These are phyloP conservation scores for Peronospora tabacina DNA, from an alignment of 352 stramenopile species.

Conservation along the genomic window DNA sequence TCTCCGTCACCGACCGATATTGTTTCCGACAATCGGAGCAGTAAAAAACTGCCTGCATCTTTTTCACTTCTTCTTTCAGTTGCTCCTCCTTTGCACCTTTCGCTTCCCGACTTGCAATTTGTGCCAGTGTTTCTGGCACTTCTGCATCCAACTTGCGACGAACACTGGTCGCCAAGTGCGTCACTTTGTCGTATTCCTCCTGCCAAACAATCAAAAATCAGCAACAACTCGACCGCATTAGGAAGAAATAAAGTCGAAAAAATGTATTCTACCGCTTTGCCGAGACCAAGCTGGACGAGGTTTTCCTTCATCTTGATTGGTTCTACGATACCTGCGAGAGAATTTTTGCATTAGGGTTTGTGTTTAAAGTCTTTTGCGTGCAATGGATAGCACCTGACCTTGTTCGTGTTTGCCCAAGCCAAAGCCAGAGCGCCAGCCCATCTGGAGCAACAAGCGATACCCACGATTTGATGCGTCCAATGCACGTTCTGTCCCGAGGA, in stretches of 20 bases:
- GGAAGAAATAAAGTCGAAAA: not conserved
- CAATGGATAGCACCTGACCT: slow-evolving; percentile 20
- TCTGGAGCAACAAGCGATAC: slow-evolving; percentile 49
- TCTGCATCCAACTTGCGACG: slow-evolving; percentile 43
- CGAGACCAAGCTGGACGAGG: slow-evolving; percentile 45
- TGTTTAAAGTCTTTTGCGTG: not conserved
- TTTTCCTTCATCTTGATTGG: slow-evolving; percentile 60
- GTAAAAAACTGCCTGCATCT: slow-evolving; percentile 47
- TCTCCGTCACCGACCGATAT: slow-evolving; percentile 61
- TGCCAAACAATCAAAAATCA: slow-evolving; percentile 4
- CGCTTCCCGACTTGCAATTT: slow-evolving; percentile 25
- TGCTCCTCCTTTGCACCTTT: slow-evolving; percentile 25
- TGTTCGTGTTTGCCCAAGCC: slow-evolving; percentile 47
- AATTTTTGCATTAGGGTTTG: not conserved
- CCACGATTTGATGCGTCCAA: slow-evolving; percentile 48
- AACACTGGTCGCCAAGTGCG: slow-evolving; percentile 41
- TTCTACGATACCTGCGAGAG: slow-evolving; percentile 38
- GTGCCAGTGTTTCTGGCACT: slow-evolving; percentile 37
- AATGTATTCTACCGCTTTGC: slow-evolving; percentile 34
- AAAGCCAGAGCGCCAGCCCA: slow-evolving; percentile 49
- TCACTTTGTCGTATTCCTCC: slow-evolving; percentile 54
- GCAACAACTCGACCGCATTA: too few relatives aligned
- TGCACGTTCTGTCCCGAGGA: slow-evolving; percentile 4
- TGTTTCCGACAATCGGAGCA: slow-evolving; percentile 58
- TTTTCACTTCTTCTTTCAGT: slow-evolving; percentile 27